Conservation (phyloP, 306 rosid genomes). For the Ochetophila trinervis region DNA sequence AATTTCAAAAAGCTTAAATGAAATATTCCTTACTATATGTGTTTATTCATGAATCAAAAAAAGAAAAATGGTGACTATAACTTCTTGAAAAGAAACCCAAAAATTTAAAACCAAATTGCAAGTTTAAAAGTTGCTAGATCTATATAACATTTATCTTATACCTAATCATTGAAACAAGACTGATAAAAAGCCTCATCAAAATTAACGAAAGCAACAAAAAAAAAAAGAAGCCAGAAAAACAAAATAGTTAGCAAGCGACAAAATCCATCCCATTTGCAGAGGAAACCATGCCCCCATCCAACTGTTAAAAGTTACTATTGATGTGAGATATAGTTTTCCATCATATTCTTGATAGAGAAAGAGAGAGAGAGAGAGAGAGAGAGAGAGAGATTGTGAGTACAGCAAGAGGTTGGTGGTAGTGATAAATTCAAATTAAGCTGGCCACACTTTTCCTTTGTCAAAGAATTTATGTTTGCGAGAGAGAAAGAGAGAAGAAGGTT, state of each 20-base stretch:
- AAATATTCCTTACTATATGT: too few species aligned
- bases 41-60: too few species aligned
- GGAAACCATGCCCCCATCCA: slow-evolving; percentile 4
- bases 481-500: slow-evolving; percentile 11
- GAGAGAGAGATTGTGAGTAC: slow-evolving; percentile 16
- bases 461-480: slow-evolving; percentile 15
- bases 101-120: too few species aligned
- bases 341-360: slow-evolving; percentile 15
- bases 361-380: not conserved
- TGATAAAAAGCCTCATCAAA: too few species aligned
- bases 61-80: too few species aligned
- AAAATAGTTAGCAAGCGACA: not conserved
- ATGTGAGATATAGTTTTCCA: slow-evolving; percentile 22
- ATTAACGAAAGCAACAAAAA: too few species aligned
- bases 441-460: slow-evolving; percentile 16
- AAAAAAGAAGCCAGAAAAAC: too few species aligned
- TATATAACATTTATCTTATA: too few species aligned
- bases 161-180: too few species aligned
- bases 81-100: too few species aligned
- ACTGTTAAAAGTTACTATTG: not conserved
- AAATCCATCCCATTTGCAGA: not conserved
- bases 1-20: too few species aligned
- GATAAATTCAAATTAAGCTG: slow-evolving; percentile 31
- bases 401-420: slow-evolving; percentile 24
- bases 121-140: too few species aligned